Evolutionary conservation across 2,329 filamentous ascomycete genomes (phyloP), one percentile per base, ranked within the genome.

Genomic region (Colletotrichum spinosum): DNA sequence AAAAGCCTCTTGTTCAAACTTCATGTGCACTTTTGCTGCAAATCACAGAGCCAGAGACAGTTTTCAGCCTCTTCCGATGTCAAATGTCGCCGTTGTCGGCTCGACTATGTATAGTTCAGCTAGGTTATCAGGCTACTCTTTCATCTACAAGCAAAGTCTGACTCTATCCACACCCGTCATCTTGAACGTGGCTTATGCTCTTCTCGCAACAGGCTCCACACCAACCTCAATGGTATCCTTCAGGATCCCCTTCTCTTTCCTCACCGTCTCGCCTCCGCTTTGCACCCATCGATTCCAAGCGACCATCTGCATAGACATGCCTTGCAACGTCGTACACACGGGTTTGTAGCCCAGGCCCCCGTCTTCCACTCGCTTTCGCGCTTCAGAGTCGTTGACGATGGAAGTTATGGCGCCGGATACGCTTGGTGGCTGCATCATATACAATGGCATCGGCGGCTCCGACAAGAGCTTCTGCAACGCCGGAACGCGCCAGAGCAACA

Each of bases 261-360:
- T 59, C 17, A 59, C 51, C 33, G 51, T 15, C 9, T 57, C 55
- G 46, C 59, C 54, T 44, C 51, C 58, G 11, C 53, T 65, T 42
- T 34, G 60, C 46, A 63, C 60, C 50, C 44, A 65, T 38, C 50
- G 59, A 60, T 85, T 83, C 78, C 78, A 83, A 10, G 78, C 73
- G 6, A 70, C 68, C 10, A 83, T 59, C 69, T 80, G 75, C 69
- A 76, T 74, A 55, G 76, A 79, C 33, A 82, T 69, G 0, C 80
- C 81, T 68, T 83, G 79, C 25, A 83, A 63, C 5, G 76, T 79
- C 10, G 71, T 79, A 50, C 73, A 78, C 8, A 73, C 72, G 3
- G 72, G 74, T 52, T 57, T 60, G 54, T 83, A 83, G 10, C 79
- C 82, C 35, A 84, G 67, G 0, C 81, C 81, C 1, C 81, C 81